Evolutionary conservation across 768 basidiomycete genomes (phyloP).

Genomic region (Tephrocybe sp.): DNA sequence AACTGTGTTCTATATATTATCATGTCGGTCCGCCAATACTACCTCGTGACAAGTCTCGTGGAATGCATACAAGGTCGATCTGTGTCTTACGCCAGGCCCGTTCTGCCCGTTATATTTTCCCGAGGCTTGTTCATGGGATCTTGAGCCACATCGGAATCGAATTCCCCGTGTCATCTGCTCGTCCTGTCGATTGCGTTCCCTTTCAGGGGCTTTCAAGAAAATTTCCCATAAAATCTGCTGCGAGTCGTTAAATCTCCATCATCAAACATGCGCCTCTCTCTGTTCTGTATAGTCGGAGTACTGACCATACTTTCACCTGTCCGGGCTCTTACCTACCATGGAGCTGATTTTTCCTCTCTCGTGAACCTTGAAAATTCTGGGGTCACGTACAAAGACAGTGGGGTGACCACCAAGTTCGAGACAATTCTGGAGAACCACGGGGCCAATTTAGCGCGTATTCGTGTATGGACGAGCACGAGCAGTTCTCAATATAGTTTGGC

Average conservation of each 20-base stretch:
- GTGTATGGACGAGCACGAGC: slow-evolving; percentile 64
- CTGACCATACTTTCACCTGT: slow-evolving; percentile 22
- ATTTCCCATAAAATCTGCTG: slow-evolving; percentile 1
- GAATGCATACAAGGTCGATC: slow-evolving; percentile 1
- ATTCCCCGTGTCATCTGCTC: slow-evolving; percentile 4
- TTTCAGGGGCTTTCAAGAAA: background rate
- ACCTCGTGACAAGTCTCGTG: slow-evolving; percentile 16
- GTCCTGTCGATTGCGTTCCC: background rate
- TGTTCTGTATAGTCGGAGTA: slow-evolving; percentile 17
- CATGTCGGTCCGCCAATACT: slow-evolving; percentile 8
- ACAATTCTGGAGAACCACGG: slow-evolving; percentile 55
- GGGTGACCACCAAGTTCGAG: slow-evolving; percentile 42
- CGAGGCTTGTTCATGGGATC: slow-evolving; percentile 4
- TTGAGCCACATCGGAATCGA: slow-evolving; percentile 3
- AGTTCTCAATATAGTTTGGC: slow-evolving; percentile 46
- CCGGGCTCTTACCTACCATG: slow-evolving; percentile 45
- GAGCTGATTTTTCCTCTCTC: slow-evolving; percentile 59
- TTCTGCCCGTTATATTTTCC: slow-evolving; percentile 1
- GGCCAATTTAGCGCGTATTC: slow-evolving; percentile 56
- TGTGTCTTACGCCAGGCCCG: slow-evolving; percentile 8
- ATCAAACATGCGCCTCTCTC: slow-evolving; percentile 23
- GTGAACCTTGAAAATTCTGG: slow-evolving; percentile 52
- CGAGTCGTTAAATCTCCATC: background rate
- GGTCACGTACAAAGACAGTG: slow-evolving; percentile 41
- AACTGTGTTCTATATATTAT: background rate